A percentile compares a stretch with the other conserved stretches of the same genome.
Evolutionary conservation across 2,329 filamentous ascomycete genomes (phyloP).

Genomic region (Epichloe typhina): DNA sequence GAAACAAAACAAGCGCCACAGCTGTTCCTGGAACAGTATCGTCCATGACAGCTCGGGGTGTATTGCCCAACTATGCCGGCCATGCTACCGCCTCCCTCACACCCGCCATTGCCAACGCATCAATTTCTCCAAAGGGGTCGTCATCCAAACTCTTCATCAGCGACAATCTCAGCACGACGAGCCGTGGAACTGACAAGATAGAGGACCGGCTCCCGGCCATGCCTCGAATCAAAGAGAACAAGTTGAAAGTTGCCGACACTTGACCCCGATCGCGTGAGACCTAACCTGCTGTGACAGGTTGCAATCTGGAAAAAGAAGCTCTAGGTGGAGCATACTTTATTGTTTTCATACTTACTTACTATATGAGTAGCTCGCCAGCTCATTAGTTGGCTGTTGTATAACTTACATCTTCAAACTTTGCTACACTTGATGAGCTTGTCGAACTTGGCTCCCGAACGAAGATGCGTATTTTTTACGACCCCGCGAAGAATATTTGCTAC

Average conservation of each 20-base stretch:
- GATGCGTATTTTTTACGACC: constrained; percentile 1
- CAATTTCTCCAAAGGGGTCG: constrained; percentile 18
- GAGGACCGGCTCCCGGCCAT: constrained; percentile 31
- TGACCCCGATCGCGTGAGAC: background rate
- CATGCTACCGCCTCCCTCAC: constrained; percentile 38
- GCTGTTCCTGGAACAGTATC: constrained; percentile 35
- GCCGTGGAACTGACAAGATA: constrained; percentile 19
- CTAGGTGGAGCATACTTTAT: constrained; percentile 18
- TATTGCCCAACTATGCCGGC: constrained; percentile 38
- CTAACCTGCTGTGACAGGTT: background rate
- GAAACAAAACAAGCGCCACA: constrained; percentile 34
- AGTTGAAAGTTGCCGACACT: constrained; percentile 1
- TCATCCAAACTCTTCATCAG: constrained; percentile 14
- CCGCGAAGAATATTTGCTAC: constrained; percentile 1
- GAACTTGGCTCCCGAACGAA: background rate
- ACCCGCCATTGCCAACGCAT: constrained; percentile 28
- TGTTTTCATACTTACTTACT: constrained; percentile 20
- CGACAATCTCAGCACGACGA: constrained; percentile 10
- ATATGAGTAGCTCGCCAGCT: constrained; percentile 14
- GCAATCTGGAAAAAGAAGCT: constrained; percentile 9
- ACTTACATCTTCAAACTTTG: constrained; percentile 11
- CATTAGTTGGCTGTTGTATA: constrained; percentile 9
- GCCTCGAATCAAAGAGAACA: constrained; percentile 5
- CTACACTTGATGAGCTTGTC: constrained; percentile 9
- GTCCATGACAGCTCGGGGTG: constrained; percentile 40